These are phyloP conservation scores for Dentipellis sp. DNA, from an alignment of 768 basidiomycete species.

Conservation along the genomic window DNA sequence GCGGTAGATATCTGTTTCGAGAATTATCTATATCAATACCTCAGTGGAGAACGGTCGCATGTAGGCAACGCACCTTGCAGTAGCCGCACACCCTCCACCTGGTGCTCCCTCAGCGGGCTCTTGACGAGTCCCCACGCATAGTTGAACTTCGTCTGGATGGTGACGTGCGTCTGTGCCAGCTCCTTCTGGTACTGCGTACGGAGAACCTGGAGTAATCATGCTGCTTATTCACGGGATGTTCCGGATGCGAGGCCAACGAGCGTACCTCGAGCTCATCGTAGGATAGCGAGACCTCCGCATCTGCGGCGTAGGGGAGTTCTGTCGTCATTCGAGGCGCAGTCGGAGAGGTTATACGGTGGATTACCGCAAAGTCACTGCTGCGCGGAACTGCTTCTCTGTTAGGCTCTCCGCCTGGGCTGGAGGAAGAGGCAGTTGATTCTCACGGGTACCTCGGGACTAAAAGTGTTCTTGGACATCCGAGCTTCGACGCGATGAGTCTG, in stretches of 20 bases:
- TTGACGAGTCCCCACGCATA: conserved; percentile 96
- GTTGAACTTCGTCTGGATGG: conserved; percentile 95
- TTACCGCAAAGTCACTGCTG: too few relatives aligned
- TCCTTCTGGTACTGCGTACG: conserved; percentile 86
- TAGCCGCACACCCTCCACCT: conserved; percentile 85
- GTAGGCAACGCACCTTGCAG: conserved; percentile 59
- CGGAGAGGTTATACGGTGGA: too few relatives aligned
- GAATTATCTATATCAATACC: not conserved
- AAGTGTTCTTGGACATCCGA: too few relatives aligned
- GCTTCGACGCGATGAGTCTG: too few relatives aligned
- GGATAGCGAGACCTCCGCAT: conserved; percentile 81
- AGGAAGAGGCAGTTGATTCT: too few relatives aligned
- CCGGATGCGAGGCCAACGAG: not conserved
- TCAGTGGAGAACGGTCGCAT: too few relatives aligned
- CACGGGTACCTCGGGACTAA: too few relatives aligned
- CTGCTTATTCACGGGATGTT: not conserved
- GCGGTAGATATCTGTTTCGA: conserved; percentile 74
- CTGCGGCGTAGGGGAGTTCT: conserved; percentile 92
- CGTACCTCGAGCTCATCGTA: conserved; percentile 85
- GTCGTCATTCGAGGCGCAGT: conserved; percentile 30
- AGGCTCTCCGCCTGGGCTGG: too few relatives aligned
- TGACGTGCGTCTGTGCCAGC: conserved; percentile 71
- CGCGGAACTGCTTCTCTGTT: too few relatives aligned
- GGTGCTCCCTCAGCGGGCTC: conserved; percentile 74
- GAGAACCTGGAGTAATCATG: conserved; percentile 52